Evolutionary conservation across 139 green algal genomes (phyloP).

Genomic region (Limnomonas spitsbergensis): DNA sequence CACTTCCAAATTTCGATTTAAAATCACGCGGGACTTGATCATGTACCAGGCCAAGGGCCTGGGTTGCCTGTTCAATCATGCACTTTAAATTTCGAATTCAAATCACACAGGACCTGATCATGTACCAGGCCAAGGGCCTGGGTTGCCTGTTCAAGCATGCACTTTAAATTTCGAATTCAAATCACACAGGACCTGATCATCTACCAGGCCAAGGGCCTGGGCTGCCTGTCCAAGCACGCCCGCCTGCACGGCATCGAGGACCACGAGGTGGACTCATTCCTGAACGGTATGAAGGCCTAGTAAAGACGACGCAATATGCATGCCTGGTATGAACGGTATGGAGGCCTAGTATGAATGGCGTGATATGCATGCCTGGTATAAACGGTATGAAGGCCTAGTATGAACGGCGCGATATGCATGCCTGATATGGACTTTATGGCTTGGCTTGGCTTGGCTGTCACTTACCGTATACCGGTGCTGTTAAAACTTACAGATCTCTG

Average conservation of each 20-base stretch:
- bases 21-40: neutral
- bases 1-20: neutral
- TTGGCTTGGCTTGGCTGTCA: no score
- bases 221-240: constrained; percentile 18
- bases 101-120: neutral
- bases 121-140: no score
- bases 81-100: neutral
- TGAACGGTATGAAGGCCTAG: constrained; percentile 8
- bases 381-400: no score
- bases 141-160: constrained; percentile 16
- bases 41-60: neutral
- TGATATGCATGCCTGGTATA: neutral
- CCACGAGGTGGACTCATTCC: neutral
- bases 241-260: constrained; percentile 1
- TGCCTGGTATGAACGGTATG: neutral
- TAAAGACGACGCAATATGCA: constrained; percentile 17
- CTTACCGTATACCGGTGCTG: no score
- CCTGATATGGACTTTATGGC: no score
- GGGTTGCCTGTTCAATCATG: neutral
- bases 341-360: neutral
- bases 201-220: constrained; percentile 32
- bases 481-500: neutral
- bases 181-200: constrained; percentile 60
- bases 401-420: no score
- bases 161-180: constrained; percentile 13